Base-by-base conservation (phyloP, 2,329 filamentous ascomycete genomes). In the Colletotrichum limetticola region DNA sequence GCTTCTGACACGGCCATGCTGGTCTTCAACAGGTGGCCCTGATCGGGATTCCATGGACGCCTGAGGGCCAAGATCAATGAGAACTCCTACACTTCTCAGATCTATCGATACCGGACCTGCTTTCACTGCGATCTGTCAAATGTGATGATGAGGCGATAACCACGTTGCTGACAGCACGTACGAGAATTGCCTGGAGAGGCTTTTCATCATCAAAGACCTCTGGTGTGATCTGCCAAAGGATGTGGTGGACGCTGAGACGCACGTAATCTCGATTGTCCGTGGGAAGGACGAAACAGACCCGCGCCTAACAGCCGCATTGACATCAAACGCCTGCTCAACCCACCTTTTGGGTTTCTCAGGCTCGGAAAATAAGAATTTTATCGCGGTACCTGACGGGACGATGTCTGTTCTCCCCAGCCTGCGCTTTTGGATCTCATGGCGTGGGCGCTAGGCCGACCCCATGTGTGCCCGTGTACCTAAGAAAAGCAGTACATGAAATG, bases 401-500 rank as follows among this genome's bases (percentile, higher is more conserved):
- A 61, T 22, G 55, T 61, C 70, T 70, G 60, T 66, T 72, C 66
- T 57, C 56, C 5, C 32, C 49, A 70, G 35, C 22, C 56, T 26
- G 49, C 24, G n/a, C 46, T 16, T 11, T 66, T n/a, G 35, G 52
- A 26, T 35, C 35, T 61, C n/a, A 37, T 52, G 52, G 67, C n/a
- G 49, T 42, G 35, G 24, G 71, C 61, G 55, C 56, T 66, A 71
- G 16, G 61, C 61, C 49, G 61, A 61, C 61, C 28, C 67, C 49
- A 66, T 57, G 22, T 11, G 26, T 55, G 49, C 57, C 61, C 5
- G 22, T 49, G 35, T 30, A 24, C 24, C 61, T 42, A 61, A 56
- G 60, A 73, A 66, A 73, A 73, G 66, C 71, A 66, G 71, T 56
- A 68, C 37, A 61, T 66, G 71, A 64, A 16, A 32, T 71, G 67